A percentile compares a stretch with the other conserved stretches of the same genome.
Conservation (phyloP, 2,329 filamentous ascomycete species). For the Coniochaeta hoffmannii region DNA sequence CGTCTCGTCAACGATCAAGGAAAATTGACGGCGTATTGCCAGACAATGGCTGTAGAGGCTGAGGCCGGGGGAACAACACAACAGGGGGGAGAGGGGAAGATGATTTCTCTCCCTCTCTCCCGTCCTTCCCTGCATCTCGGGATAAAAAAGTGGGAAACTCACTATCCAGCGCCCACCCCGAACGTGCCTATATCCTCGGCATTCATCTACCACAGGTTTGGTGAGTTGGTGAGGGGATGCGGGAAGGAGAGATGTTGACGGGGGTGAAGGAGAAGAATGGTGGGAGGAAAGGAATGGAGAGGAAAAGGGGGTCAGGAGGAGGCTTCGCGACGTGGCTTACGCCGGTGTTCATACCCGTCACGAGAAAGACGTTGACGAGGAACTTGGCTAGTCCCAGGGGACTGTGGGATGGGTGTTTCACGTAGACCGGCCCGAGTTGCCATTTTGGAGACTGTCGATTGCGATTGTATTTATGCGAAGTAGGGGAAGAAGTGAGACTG, state of each 20-base stretch:
- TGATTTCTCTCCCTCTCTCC: no score
- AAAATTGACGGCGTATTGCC: no score
- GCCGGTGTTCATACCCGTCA: background rate
- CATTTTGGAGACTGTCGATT: background rate
- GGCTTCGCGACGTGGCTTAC: background rate
- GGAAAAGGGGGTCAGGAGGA: no score
- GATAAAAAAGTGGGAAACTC: constrained; percentile 1
- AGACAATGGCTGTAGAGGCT: no score
- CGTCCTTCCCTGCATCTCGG: background rate
- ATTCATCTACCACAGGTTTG: constrained; percentile 10
- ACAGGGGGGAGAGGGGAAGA: no score
- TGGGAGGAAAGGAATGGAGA: no score
- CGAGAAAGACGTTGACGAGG: background rate
- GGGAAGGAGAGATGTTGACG: background rate
- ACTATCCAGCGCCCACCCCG: constrained; percentile 27
- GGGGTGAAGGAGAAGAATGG: background rate
- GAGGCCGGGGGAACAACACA: no score
- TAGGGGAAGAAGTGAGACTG: background rate
- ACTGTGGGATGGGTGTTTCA: background rate
- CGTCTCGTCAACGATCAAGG: constrained; percentile 17
- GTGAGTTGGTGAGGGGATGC: background rate
- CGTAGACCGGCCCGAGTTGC: background rate
- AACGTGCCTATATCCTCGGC: constrained; percentile 24
- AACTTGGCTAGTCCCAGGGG: background rate
- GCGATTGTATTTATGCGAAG: background rate